phyloP scores from a whole-genome alignment of 2,329 filamentous ascomycete genomes.

The Colletotrichum sp. region DNA sequence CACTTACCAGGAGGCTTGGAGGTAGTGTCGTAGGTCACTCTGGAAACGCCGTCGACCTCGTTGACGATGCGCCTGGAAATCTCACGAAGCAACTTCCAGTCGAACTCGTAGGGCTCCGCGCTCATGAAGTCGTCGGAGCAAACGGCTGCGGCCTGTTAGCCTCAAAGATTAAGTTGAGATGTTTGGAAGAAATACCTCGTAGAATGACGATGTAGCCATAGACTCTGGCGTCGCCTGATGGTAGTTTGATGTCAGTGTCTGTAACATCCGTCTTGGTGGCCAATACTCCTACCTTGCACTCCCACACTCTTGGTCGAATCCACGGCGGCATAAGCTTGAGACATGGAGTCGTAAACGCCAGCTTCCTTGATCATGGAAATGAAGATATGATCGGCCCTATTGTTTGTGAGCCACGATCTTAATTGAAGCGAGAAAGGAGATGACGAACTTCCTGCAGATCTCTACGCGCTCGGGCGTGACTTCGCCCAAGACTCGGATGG shows the following conservation, averaged over 20 bases:
- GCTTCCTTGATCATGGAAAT: slow-evolving; percentile 76
- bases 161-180: not conserved
- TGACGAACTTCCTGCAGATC: slow-evolving; percentile 69
- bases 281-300: not conserved
- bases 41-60: slow-evolving; percentile 69
- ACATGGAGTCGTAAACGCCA: slow-evolving; percentile 68
- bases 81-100: slow-evolving; percentile 65
- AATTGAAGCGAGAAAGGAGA: not conserved
- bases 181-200: not conserved
- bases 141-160: slow-evolving; percentile 37
- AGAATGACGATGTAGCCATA: slow-evolving; percentile 34
- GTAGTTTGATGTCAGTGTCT: slow-evolving; percentile 24
- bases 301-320: slow-evolving; percentile 41
- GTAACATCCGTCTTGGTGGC: not conserved
- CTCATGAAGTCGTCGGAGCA: slow-evolving; percentile 31
- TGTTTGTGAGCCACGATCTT: not conserved
- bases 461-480: slow-evolving; percentile 80
- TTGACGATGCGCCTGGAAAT: slow-evolving; percentile 71
- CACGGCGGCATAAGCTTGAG: slow-evolving; percentile 53
- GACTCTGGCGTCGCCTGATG: slow-evolving; percentile 36
- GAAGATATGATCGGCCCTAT: slow-evolving; percentile 74
- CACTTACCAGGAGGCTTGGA: slow-evolving; percentile 13
- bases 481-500: slow-evolving; percentile 82
- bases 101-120: slow-evolving; percentile 72
- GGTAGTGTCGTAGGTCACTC: slow-evolving; percentile 62